Percentiles rank a stretch among this genome's conserved stretches.
Evolutionary conservation across 495 filamentous ascomycete species (phyloP).

Genomic region (Rhypophila decipiens): DNA sequence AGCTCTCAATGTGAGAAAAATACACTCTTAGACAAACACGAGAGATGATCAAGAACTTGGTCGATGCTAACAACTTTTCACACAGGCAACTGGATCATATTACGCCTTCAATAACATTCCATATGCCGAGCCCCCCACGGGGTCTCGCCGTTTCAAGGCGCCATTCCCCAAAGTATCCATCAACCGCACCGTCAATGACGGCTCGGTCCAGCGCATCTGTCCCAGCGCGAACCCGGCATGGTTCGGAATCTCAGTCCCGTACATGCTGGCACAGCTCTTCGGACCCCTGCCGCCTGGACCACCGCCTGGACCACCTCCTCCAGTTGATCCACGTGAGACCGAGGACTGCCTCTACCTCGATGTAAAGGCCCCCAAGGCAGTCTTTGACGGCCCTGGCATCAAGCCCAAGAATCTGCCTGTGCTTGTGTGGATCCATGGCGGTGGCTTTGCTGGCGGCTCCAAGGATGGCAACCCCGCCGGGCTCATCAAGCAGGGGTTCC

Average conservation of each 20-base stretch:
- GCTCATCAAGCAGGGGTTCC: slow-evolving; percentile 2
- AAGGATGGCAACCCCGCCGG: slow-evolving; percentile 9
- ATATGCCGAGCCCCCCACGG: slow-evolving; percentile 9
- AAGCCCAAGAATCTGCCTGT: slow-evolving; percentile 4
- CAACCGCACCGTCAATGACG: slow-evolving; percentile 8
- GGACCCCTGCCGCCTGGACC: neutral
- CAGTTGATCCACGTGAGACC: neutral
- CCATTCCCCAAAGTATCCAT: slow-evolving; percentile 11
- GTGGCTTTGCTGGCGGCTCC: slow-evolving; percentile 4
- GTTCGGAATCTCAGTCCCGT: slow-evolving; percentile 8
- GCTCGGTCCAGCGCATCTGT: slow-evolving; percentile 3
- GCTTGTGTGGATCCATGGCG: slow-evolving; percentile 13
- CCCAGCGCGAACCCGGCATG: slow-evolving; percentile 3
- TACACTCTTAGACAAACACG: no score
- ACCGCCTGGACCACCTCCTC: neutral
- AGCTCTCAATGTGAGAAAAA: no score
- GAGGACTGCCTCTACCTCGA: slow-evolving; percentile 12
- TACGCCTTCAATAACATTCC: slow-evolving; percentile 15
- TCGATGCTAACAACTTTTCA: no score
- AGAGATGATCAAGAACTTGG: no score
- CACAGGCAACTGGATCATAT: slow-evolving; percentile 1
- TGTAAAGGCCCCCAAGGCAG: slow-evolving; percentile 5
- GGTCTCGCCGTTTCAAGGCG: slow-evolving; percentile 1
- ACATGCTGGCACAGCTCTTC: slow-evolving; percentile 3
- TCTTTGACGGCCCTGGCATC: slow-evolving; percentile 5